Evolutionary conservation across 495 filamentous ascomycete genomes (phyloP).

Genomic region (Neurospora cerealis): DNA sequence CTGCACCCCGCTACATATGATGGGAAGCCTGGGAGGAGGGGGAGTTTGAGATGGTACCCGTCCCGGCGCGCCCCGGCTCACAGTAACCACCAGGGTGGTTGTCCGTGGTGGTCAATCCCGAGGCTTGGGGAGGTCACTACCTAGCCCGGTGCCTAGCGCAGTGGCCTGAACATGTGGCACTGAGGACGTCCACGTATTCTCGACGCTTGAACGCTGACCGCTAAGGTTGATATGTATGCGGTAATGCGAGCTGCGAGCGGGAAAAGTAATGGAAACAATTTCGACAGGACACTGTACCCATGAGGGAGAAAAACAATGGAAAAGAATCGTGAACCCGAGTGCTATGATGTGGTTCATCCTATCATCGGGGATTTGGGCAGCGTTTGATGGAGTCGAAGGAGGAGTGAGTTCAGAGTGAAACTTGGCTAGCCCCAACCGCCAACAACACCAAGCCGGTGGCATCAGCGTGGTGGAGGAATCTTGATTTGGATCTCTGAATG

Average conservation of each 20-base stretch:
- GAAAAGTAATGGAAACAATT: neutral
- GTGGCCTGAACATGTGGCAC: neutral
- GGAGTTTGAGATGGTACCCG: neutral
- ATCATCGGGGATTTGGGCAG: neutral
- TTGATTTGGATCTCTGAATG: neutral
- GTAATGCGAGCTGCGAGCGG: neutral
- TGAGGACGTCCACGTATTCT: neutral
- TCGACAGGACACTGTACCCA: neutral
- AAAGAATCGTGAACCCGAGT: neutral
- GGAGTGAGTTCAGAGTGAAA: neutral
- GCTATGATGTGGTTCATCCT: neutral
- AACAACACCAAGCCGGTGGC: neutral
- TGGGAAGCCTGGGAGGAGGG: neutral
- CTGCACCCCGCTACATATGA: neutral
- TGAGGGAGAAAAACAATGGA: neutral
- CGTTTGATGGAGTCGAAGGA: neutral
- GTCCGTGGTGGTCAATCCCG: neutral
- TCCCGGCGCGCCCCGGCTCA: neutral
- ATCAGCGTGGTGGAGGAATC: neutral
- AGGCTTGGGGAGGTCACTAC: neutral
- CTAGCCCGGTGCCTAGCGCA: neutral
- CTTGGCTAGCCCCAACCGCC: neutral
- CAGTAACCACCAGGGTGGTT: neutral
- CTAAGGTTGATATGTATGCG: neutral
- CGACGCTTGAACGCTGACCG: neutral